Percentiles rank a stretch among this genome's conserved stretches.
phyloP scores from a whole-genome alignment of 2,329 filamentous ascomycete species.

The Cordyceps cicadae region DNA sequence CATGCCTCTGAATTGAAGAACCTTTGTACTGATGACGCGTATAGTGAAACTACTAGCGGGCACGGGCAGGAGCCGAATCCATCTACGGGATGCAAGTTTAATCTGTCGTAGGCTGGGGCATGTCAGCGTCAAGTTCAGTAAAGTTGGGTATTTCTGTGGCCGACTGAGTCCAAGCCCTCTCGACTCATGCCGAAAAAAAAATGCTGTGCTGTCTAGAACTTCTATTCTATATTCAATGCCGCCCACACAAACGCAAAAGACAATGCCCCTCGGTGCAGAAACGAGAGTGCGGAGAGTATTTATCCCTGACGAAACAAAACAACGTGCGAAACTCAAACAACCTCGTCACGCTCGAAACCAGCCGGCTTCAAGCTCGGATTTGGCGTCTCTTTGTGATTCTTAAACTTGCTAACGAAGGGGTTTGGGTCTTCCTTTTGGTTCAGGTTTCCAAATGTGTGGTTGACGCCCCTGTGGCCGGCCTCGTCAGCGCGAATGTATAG shows the following conservation, averaged over 20 bases:
- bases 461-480: constrained; percentile 85
- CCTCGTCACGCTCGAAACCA: constrained; percentile 79
- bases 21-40: constrained; percentile 2
- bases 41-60: background rate
- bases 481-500: constrained; percentile 87
- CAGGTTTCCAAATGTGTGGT: constrained; percentile 87
- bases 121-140: background rate
- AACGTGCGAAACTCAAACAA: constrained; percentile 41
- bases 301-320: background rate
- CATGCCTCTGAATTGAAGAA: background rate
- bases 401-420: constrained; percentile 80
- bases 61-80: background rate
- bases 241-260: background rate
- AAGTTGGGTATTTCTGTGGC: constrained; percentile 1
- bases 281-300: background rate
- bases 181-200: background rate
- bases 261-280: background rate
- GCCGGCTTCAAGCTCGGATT: constrained; percentile 55
- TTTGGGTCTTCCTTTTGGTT: constrained; percentile 83
- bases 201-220: background rate
- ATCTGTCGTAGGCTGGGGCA: background rate
- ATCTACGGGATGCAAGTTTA: background rate
- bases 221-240: background rate
- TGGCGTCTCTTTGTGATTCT: constrained; percentile 57
- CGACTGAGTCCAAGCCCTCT: background rate